Evolutionary conservation across 176 grass and related monocot genomes (phyloP).

Genomic region (Themeda triandra): DNA sequence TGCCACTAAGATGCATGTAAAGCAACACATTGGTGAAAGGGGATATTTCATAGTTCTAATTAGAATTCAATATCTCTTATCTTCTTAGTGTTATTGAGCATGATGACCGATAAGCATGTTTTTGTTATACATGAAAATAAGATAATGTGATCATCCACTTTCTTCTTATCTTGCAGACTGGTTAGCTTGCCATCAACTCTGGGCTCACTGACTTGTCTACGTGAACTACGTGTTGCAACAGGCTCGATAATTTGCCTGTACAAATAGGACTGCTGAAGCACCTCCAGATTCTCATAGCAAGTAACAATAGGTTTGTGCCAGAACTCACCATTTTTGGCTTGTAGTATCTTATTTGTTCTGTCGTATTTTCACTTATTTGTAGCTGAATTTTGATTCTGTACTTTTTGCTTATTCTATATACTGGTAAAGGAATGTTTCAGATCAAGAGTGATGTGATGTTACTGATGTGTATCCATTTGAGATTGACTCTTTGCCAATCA

Average conservation of each 20-base stretch:
- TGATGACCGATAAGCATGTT: conserved; percentile 14
- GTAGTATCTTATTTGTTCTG: conserved; percentile 9
- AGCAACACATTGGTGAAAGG: background rate
- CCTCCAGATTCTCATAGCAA: conserved; percentile 76
- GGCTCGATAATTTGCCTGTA: conserved; percentile 54
- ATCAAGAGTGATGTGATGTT: background rate
- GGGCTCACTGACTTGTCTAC: conserved; percentile 55
- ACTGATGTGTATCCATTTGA: background rate
- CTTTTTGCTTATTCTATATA: background rate
- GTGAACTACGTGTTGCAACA: conserved; percentile 80
- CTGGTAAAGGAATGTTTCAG: background rate
- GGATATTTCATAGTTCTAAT: background rate
- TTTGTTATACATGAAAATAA: conserved; percentile 14
- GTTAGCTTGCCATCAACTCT: conserved; percentile 64
- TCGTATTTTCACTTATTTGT: background rate
- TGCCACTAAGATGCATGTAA: conserved; percentile 8
- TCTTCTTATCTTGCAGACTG: conserved; percentile 55
- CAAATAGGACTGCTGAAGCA: conserved; percentile 78
- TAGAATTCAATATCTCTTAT: background rate
- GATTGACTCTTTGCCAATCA: background rate
- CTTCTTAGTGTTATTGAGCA: background rate
- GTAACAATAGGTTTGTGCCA: conserved; percentile 76
- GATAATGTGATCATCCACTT: conserved; percentile 3
- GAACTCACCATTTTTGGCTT: conserved; percentile 2
- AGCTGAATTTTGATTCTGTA: background rate